Base-by-base conservation (phyloP, 352 stramenopile species). In the Phytophthora fragariae region DNA sequence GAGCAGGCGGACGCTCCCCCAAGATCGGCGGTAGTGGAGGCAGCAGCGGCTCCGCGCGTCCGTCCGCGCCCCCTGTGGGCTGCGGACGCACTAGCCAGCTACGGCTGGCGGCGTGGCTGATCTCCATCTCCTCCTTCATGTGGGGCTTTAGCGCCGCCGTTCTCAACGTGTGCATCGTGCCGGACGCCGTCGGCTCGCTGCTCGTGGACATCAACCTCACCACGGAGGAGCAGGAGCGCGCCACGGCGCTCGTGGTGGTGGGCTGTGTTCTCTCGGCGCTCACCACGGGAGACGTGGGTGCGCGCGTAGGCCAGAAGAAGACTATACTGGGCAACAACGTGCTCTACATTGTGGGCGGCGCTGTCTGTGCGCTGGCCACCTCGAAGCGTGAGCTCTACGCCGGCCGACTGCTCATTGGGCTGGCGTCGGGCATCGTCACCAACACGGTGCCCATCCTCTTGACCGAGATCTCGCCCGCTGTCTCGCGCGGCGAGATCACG, bases 401-500 rank as follows among this genome's bases (percentile, higher is more conserved):
- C 5, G 86, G 85, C 12, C 79, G 86, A 12, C 81, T 93, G 56
- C 78, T 81, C 68, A 83, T 92, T 24, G 88, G 88, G 47, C 74
- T 93, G 41, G 88, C 79, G 5, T 93, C 84, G 11, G 90, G 91
- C 5, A 75, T 97, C 41, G 88, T 92, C 19, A 94, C 86, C 21
- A 94, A 93, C 72, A 93, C 90, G 8, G 87, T 92, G 19, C 89
- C 91, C 6, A 92, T 97, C 35, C 72, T 97, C 46, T 68, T 97
- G 33, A 92, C 88, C 29, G 91, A 97, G 62, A 96, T 97, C 55
- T 88, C 91, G 39, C 86, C 91, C 0, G 70, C 73, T 17, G 62
- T 72, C 10, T 84, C 78, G 31, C 80, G 87, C 14, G 91, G 91
- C 3, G 81, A 88, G 59, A 94, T 98, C 67, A 96, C 90, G 17